These are phyloP conservation scores for Nicotiana sylvestris DNA, from an alignment of 257 asterid genomes.

Conservation along the genomic window DNA sequence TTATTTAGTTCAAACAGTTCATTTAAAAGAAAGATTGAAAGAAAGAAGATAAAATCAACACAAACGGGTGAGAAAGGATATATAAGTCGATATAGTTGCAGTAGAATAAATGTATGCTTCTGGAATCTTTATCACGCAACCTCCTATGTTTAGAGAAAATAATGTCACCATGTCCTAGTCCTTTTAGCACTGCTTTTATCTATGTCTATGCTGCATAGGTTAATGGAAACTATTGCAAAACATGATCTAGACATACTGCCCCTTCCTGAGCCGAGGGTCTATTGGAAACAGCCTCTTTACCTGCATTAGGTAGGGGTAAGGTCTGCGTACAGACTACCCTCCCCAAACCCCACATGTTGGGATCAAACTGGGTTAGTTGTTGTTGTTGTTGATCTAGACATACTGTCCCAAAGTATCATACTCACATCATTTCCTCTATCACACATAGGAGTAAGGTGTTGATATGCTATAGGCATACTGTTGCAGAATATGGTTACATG, in stretches of 20 bases:
- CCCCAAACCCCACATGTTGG: too few species aligned
- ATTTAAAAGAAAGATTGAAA: too few species aligned
- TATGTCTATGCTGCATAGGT: background rate
- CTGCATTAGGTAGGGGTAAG: too few species aligned
- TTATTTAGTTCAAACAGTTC: too few species aligned
- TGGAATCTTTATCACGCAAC: background rate
- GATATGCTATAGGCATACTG: background rate
- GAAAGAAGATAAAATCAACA: too few species aligned
- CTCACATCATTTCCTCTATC: background rate
- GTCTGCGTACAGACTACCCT: too few species aligned
- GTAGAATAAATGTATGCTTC: background rate
- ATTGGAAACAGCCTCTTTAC: too few species aligned
- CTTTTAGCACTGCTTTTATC: background rate
- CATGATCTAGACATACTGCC: too few species aligned
- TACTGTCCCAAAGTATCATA: background rate
- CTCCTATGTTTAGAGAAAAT: background rate
- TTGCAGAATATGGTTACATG: background rate
- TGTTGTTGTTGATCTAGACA: too few species aligned
- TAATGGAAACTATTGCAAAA: background rate
- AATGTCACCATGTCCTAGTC: background rate
- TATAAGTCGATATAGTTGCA: background rate
- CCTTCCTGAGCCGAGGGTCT: too few species aligned
- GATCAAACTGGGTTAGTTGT: too few species aligned
- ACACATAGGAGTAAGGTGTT: background rate
- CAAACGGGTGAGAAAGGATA: background rate